Conservation (phyloP, 2,329 filamentous ascomycete species). For the Aspergillus niger region DNA sequence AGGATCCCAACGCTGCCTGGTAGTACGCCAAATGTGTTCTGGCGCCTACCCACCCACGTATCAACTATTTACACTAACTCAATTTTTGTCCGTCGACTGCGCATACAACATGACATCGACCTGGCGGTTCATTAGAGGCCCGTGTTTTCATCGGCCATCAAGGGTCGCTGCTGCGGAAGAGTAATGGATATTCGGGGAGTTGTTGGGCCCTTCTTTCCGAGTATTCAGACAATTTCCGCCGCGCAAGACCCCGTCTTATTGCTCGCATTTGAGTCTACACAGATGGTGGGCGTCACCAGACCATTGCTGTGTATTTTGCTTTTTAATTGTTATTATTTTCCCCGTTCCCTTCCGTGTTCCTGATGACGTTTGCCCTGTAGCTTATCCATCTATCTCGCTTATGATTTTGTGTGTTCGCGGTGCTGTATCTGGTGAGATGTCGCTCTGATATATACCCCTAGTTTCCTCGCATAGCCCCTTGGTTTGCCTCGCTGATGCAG, state of each 20-base stretch:
- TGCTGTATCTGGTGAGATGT: slow-evolving; percentile 23
- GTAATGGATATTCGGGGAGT: neutral
- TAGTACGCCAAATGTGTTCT: neutral
- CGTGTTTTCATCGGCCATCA: neutral
- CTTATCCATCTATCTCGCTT: slow-evolving; percentile 6
- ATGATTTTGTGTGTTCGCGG: slow-evolving; percentile 17
- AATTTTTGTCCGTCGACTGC: neutral
- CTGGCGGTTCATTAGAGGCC: neutral
- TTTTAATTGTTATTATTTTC: slow-evolving; percentile 7
- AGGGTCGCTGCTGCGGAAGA: neutral
- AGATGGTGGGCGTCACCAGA: slow-evolving; percentile 5
- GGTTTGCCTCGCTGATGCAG: slow-evolving; percentile 24
- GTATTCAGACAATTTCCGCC: neutral
- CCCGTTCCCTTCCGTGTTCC: slow-evolving; percentile 4
- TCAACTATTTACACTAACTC: neutral
- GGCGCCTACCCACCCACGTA: neutral
- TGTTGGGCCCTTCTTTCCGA: neutral
- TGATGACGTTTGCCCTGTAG: slow-evolving; percentile 9
- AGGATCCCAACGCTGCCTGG: neutral
- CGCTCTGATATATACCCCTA: slow-evolving; percentile 31
- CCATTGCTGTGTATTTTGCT: slow-evolving; percentile 5
- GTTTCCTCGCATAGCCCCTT: slow-evolving; percentile 28
- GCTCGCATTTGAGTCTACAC: slow-evolving; percentile 3
- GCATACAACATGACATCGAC: slow-evolving; percentile 3
- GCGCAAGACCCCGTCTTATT: neutral